These are phyloP conservation scores for Ensete ventricosum DNA, from an alignment of 176 grass and related monocot genomes.

Conservation along the genomic window DNA sequence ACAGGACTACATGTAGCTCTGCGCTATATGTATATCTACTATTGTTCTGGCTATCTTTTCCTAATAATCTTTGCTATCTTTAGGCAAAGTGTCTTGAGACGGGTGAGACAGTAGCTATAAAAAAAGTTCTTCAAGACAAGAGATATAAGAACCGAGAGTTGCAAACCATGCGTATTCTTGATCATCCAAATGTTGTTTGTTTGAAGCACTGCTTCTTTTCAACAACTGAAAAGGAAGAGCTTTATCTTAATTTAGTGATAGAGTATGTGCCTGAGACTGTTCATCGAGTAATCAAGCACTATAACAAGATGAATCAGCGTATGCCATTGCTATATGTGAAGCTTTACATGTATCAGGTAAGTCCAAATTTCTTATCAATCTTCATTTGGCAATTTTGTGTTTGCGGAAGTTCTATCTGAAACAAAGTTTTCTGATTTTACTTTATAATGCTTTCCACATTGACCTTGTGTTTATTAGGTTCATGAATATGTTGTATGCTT, in stretches of 20 bases:
- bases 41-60: not conserved
- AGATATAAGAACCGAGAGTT: slow-evolving; percentile 70
- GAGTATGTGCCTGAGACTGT: slow-evolving; percentile 73
- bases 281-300: slow-evolving; percentile 61
- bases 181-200: slow-evolving; percentile 65
- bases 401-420: too few relatives aligned
- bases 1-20: not conserved
- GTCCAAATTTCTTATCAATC: not conserved
- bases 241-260: slow-evolving; percentile 60
- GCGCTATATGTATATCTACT: not conserved
- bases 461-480: not conserved
- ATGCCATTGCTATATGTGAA: slow-evolving; percentile 74
- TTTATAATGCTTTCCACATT: not conserved
- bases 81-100: slow-evolving; percentile 75
- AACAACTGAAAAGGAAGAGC: slow-evolving; percentile 64
- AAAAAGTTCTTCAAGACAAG: slow-evolving; percentile 80
- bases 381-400: too few relatives aligned
- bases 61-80: not conserved
- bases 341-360: slow-evolving; percentile 59
- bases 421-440: too few relatives aligned
- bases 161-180: slow-evolving; percentile 63
- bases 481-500: not conserved
- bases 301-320: slow-evolving; percentile 68
- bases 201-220: slow-evolving; percentile 75
- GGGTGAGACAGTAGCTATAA: slow-evolving; percentile 68